Evolutionary conservation across 768 basidiomycete species (phyloP).

Genomic region (Leccinum disarticulatum): DNA sequence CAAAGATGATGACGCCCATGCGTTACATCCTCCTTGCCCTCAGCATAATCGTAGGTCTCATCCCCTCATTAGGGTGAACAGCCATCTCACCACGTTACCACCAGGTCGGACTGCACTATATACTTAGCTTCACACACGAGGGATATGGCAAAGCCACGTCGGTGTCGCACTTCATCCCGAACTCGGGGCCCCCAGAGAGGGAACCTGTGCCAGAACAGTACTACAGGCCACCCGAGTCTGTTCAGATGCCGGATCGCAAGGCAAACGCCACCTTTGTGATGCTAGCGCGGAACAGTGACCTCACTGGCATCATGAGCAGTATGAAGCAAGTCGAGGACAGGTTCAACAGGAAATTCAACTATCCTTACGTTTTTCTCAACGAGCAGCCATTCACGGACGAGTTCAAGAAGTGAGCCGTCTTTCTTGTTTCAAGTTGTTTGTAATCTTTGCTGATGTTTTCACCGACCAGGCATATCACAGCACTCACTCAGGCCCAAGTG

Average conservation of each 20-base stretch:
- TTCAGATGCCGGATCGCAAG: constrained; percentile 49
- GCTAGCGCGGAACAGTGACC: constrained; percentile 68
- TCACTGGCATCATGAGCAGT: constrained; percentile 57
- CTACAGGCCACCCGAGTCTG: constrained; percentile 41
- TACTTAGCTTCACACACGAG: constrained; percentile 43
- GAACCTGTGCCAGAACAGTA: constrained; percentile 61
- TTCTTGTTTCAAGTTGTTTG: neutral
- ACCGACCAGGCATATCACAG: constrained; percentile 30
- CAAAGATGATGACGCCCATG: constrained; percentile 58
- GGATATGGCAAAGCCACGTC: constrained; percentile 43
- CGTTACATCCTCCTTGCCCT: constrained; percentile 54
- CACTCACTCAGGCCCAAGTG: constrained; percentile 33
- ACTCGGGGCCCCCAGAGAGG: constrained; percentile 48
- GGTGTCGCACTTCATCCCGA: constrained; percentile 30
- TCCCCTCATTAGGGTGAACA: neutral
- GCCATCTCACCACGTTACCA: constrained; percentile 10
- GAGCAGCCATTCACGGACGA: constrained; percentile 75
- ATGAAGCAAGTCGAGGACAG: constrained; percentile 81
- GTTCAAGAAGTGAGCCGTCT: constrained; percentile 58
- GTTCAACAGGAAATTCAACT: constrained; percentile 77
- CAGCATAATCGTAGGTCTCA: constrained; percentile 43
- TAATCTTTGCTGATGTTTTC: constrained; percentile 7
- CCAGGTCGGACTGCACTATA: constrained; percentile 42
- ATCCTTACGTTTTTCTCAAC: constrained; percentile 90
- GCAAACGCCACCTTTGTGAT: constrained; percentile 85